Conservation (phyloP, 768 basidiomycete genomes). For the Mycena epipterygia region DNA sequence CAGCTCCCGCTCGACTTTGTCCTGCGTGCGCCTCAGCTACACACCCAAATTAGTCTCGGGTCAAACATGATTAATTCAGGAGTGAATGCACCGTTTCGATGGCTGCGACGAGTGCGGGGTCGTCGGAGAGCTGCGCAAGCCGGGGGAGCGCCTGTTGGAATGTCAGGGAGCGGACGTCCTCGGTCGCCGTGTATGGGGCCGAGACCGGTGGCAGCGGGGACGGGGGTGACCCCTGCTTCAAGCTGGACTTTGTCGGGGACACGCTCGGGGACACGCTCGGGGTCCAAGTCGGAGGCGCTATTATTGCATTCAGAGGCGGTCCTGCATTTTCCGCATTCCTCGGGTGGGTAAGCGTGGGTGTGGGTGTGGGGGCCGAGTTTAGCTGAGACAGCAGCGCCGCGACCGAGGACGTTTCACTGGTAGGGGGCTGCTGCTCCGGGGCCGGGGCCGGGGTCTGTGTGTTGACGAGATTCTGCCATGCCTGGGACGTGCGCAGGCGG, state of each 20-base stretch:
- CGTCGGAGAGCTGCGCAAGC: conserved; percentile 71
- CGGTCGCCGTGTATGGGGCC: conserved; percentile 6
- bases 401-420: conserved; percentile 54
- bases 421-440: conserved; percentile 29
- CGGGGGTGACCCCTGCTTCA: background rate
- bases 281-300: too few relatives aligned
- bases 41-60: background rate
- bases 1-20: conserved; percentile 73
- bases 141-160: conserved; percentile 81
- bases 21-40: conserved; percentile 82
- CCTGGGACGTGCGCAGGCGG: conserved; percentile 73
- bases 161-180: conserved; percentile 63
- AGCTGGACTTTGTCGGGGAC: background rate
- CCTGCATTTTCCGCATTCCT: too few relatives aligned
- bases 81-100: conserved; percentile 62
- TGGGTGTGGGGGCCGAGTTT: conserved; percentile 52
- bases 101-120: conserved; percentile 62
- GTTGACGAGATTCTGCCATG: conserved; percentile 68
- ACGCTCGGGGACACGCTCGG: too few relatives aligned
- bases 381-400: conserved; percentile 76
- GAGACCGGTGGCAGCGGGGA: conserved; percentile 21
- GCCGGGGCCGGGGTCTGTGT: conserved; percentile 1
- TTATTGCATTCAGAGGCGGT: too few relatives aligned
- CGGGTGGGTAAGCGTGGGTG: too few relatives aligned
- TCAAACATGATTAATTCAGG: background rate